Conservation (phyloP, 2,329 filamentous ascomycete genomes). For the Exophiala sp. region DNA sequence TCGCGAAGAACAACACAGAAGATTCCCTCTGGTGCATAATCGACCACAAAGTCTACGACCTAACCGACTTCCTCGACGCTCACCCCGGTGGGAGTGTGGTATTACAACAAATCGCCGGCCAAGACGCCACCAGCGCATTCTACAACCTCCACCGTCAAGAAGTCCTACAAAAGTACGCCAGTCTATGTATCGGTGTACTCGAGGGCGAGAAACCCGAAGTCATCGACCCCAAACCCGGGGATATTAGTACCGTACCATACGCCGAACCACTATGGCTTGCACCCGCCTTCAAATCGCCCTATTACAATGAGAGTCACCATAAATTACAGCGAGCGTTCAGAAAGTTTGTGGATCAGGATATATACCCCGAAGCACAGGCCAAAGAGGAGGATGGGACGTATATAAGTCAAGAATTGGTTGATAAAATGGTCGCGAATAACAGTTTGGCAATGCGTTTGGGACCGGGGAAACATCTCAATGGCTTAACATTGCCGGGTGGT, state of each 20-base stretch:
- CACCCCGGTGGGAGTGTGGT: constrained; percentile 51
- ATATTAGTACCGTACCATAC: constrained; percentile 74
- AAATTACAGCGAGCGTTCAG: constrained; percentile 66
- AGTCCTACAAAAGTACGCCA: constrained; percentile 75
- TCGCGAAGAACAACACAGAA: constrained; percentile 49
- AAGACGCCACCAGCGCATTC: constrained; percentile 42
- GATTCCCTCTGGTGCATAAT: constrained; percentile 55
- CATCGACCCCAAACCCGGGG: constrained; percentile 65
- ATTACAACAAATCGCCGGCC: constrained; percentile 40
- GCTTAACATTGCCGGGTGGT: constrained; percentile 62
- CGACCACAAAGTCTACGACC: constrained; percentile 59
- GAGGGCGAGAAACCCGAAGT: constrained; percentile 72
- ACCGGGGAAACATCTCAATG: constrained; percentile 62
- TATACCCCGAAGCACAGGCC: constrained; percentile 61
- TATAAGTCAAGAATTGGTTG: constrained; percentile 62
- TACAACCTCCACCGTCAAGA: constrained; percentile 92
- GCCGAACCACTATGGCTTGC: constrained; percentile 81
- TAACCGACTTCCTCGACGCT: constrained; percentile 56
- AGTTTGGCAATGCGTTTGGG: constrained; percentile 68
- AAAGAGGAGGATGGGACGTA: constrained; percentile 67
- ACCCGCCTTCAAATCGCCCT: constrained; percentile 69
- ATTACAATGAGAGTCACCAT: constrained; percentile 64
- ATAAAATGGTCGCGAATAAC: constrained; percentile 60
- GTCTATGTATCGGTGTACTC: constrained; percentile 71
- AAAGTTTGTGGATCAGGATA: constrained; percentile 61